These are phyloP conservation scores for Zea luxurians DNA, from an alignment of 176 grass and related monocot species.

Conservation along the genomic window DNA sequence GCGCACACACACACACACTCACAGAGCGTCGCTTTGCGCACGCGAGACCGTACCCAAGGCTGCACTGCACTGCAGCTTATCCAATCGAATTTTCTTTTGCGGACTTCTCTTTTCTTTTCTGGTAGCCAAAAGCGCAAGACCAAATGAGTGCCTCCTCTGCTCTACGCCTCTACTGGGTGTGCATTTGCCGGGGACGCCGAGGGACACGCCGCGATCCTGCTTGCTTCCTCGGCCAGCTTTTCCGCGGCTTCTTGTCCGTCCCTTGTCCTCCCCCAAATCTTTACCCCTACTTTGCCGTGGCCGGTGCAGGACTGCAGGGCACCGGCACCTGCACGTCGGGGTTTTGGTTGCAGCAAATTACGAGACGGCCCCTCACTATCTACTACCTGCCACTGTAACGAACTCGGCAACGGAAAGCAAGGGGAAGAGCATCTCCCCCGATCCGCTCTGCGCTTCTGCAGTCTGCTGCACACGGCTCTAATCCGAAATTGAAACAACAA, in stretches of 20 bases:
- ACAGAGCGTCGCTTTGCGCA: constrained; percentile 20
- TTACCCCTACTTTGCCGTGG: constrained; percentile 46
- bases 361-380: neutral
- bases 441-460: neutral
- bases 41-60: constrained; percentile 18
- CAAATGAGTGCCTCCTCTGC: neutral
- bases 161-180: neutral
- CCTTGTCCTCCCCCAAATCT: constrained; percentile 2
- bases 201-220: neutral
- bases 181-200: constrained; percentile 30
- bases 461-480: neutral
- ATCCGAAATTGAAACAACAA: neutral
- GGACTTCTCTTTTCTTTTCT: neutral
- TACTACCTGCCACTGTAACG: constrained; percentile 20
- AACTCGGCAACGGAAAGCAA: constrained; percentile 22
- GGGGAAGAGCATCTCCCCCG: neutral
- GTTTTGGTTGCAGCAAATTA: constrained; percentile 10
- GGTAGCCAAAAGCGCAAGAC: neutral
- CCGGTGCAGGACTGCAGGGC: constrained; percentile 25
- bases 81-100: neutral
- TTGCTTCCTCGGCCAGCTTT: constrained; percentile 34
- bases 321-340: too few species aligned
- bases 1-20: neutral
- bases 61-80: neutral
- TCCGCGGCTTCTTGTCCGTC: neutral